Evolutionary conservation across 139 green algal species (phyloP), one percentile per base, ranked within the genome.

Genomic region (Chlamydomonas sp.): DNA sequence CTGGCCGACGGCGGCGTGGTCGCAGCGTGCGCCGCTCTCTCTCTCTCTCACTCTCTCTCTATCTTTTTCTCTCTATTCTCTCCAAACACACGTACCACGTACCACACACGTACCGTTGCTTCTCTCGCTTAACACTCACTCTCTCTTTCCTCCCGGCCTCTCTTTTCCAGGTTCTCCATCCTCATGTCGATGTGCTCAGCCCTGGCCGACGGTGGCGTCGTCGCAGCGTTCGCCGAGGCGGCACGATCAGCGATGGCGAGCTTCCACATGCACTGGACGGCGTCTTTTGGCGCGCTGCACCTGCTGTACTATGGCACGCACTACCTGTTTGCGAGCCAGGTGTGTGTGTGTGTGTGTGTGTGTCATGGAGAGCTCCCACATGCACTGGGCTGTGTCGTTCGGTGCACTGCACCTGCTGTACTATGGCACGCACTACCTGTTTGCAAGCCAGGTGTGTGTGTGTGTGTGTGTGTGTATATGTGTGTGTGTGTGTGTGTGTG

Each of bases 381-480:
- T 97, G 73, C 73, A 74, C 34, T 97, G 90, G 90, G 78, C 75
- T 67, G 68, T 74, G 1, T 78, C 92, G 28, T 96, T 96, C 72
- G 83, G 73, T 13, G 57, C 91, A 24, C 90, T 99, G 57, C 90
- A 86, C 73, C 3, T 76, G 30, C 76, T 76, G 29, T 99, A 96
- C 85, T 98, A 95, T 69, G 24, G 60, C 43, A 74, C 96, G 59
- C 94, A 98, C 87, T 99, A 99, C 86, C 85, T 98, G 72, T 98
- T 98, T 77, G 92, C 93, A 58, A 85, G 65, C 62, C 71, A 71
- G 54, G 54, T 64, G 54, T 36, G 54, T 36, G 8, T 64, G n/a
- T n/a, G n/a, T n/a, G n/a, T n/a, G n/a, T n/a, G n/a, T n/a, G n/a
- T n/a, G n/a, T n/a, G n/a, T n/a, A n/a, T n/a, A n/a, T n/a, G n/a